A percentile compares a stretch with the other conserved stretches of the same genome.
Evolutionary conservation across 345 rosid genomes (phyloP).

Genomic region (Bretschneidera sinensis): DNA sequence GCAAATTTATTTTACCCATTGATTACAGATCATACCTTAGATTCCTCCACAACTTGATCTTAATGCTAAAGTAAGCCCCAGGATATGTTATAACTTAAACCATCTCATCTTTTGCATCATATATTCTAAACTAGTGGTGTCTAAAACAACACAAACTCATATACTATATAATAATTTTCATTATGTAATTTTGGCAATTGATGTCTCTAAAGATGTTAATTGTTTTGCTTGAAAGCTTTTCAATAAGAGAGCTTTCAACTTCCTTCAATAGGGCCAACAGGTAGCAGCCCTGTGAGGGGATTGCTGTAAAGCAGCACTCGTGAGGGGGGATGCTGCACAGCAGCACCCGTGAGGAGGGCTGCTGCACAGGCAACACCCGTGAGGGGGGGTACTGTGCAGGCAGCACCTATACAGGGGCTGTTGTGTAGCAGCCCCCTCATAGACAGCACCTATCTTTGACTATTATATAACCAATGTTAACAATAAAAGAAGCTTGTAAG

Average conservation of each 20-base stretch:
- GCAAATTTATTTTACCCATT: slow-evolving; percentile 22
- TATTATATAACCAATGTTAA: no score
- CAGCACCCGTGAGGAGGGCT: no score
- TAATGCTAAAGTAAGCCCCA: slow-evolving; percentile 12
- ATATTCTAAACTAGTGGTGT: not conserved
- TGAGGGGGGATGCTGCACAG: no score
- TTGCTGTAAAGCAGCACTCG: no score
- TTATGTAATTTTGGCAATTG: slow-evolving; percentile 2
- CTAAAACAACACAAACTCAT: not conserved
- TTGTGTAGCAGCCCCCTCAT: no score
- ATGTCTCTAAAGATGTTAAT: not conserved
- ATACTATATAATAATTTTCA: not conserved
- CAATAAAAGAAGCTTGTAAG: no score
- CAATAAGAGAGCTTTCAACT: not conserved
- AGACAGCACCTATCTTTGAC: no score
- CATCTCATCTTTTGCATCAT: not conserved
- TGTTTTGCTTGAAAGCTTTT: not conserved
- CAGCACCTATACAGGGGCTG: no score
- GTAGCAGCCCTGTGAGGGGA: no score
- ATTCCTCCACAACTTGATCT: slow-evolving; percentile 15
- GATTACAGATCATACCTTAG: slow-evolving; percentile 12
- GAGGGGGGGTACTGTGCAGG: no score
- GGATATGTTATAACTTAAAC: slow-evolving; percentile 16
- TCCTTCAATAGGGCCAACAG: not conserved
- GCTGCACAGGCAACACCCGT: no score